A percentile compares a stretch with the other conserved stretches of the same genome.
These are phyloP conservation scores for Saccharomycopsis vini DNA, from an alignment of 805 yeast genomes.

Conservation along the genomic window DNA sequence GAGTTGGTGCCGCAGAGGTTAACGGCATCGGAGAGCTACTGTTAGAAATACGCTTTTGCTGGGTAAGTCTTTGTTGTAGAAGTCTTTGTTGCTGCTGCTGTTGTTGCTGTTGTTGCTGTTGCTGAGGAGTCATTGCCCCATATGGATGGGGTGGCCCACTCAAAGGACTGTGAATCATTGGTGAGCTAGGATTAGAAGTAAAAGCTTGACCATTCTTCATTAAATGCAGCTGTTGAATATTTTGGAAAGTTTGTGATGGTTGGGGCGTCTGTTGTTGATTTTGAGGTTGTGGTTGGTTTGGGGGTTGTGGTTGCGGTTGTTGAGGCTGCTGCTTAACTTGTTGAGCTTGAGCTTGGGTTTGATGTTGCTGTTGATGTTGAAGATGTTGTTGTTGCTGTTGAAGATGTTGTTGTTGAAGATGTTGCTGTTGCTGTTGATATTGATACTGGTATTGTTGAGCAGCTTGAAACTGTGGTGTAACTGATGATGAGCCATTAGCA, in stretches of 20 bases:
- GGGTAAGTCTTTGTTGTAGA: no score
- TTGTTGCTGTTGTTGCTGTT: constrained; percentile 20
- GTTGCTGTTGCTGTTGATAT: constrained; percentile 11
- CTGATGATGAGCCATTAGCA: not conserved
- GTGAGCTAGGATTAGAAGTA: not conserved
- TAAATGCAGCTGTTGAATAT: no score
- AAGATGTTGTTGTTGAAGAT: constrained; percentile 4
- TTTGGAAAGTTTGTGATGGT: no score
- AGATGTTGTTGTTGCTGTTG: not conserved
- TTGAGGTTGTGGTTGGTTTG: constrained; percentile 21
- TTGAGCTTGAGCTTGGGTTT: constrained; percentile 14
- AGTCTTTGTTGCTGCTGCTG: constrained; percentile 24
- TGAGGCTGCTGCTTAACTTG: constrained; percentile 19
- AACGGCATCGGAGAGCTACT: no score
- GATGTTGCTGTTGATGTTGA: constrained; percentile 5
- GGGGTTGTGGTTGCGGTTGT: constrained; percentile 24
- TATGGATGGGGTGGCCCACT: not conserved
- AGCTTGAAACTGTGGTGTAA: not conserved
- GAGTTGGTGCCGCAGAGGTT: no score
- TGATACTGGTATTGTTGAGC: constrained; percentile 5
- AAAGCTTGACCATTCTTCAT: not conserved
- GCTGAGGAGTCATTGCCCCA: constrained; percentile 20
- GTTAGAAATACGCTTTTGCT: no score
- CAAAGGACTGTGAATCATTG: not conserved
- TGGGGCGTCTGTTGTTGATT: constrained; percentile 11